Percentiles rank a stretch among this genome's conserved stretches.
phyloP scores from a whole-genome alignment of 495 filamentous ascomycete species.

The Hyaloscypha bicolor region DNA sequence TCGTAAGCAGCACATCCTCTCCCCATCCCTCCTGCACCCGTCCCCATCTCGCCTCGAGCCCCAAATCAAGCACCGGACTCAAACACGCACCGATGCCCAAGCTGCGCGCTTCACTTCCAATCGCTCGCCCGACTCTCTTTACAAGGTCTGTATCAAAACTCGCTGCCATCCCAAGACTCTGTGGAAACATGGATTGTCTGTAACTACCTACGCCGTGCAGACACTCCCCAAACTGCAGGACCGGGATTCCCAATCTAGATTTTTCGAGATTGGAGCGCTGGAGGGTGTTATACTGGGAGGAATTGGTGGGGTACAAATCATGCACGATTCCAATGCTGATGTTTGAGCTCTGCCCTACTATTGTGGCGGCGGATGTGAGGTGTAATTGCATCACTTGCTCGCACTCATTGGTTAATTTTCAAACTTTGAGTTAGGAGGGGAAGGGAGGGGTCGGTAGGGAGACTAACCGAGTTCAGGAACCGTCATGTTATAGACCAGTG shows the following conservation, averaged over 20 bases:
- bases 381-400: conserved; percentile 27
- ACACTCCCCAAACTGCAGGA: conserved; percentile 44
- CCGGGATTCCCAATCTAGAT: conserved; percentile 38
- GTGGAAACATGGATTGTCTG: conserved; percentile 46
- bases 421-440: no score
- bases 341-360: conserved; percentile 4
- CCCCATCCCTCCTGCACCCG: conserved; percentile 44
- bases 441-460: no score
- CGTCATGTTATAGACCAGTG: no score
- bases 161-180: conserved; percentile 40
- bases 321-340: conserved; percentile 12
- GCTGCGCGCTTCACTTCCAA: conserved; percentile 42
- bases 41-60: conserved; percentile 45
- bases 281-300: conserved; percentile 41
- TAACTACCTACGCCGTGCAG: conserved; percentile 45
- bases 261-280: conserved; percentile 39
- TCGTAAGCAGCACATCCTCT: conserved; percentile 46
- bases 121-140: conserved; percentile 39
- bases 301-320: conserved; percentile 39
- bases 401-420: no score
- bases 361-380: conserved; percentile 10
- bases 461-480: no score
- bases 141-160: conserved; percentile 42
- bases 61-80: conserved; percentile 45
- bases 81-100: conserved; percentile 47